Conservation (phyloP, 371 early-diverging fungal species). For the Circinella umbellata region DNA sequence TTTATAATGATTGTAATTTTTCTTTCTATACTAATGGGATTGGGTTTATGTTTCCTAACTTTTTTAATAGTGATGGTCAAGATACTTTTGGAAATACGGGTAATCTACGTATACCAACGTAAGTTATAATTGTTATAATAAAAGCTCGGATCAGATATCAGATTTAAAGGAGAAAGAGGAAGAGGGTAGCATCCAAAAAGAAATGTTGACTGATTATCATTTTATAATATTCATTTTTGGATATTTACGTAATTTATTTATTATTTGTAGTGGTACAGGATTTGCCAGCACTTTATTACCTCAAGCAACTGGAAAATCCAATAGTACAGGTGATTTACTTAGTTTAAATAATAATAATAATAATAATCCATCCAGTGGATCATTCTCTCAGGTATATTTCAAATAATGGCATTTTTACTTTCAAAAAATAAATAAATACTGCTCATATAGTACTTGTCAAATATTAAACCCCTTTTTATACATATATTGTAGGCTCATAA, state of each 20-base stretch:
- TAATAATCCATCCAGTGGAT: not conserved
- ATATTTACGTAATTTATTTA: no score
- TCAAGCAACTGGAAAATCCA: constrained; percentile 9
- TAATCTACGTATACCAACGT: constrained; percentile 51
- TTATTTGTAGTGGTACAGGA: constrained; percentile 37
- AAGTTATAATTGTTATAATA: constrained; percentile 19
- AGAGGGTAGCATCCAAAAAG: not conserved
- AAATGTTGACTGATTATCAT: not conserved
- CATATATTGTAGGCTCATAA: constrained; percentile 1
- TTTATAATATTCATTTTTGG: not conserved
- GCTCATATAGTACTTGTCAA: not conserved
- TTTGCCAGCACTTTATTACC: constrained; percentile 39
- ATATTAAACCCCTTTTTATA: not conserved
- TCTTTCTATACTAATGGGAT: not conserved
- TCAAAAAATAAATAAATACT: not conserved
- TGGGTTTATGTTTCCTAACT: no score
- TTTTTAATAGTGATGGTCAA: constrained; percentile 41
- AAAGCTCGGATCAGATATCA: no score
- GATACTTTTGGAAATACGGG: constrained; percentile 61
- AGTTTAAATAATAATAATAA: not conserved
- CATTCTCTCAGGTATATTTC: constrained; percentile 1
- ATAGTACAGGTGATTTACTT: constrained; percentile 5
- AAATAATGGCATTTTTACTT: not conserved
- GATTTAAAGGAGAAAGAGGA: no score
- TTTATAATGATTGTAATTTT: not conserved